Conservation (phyloP, 495 filamentous ascomycete species). For the Xylaria flabelliformis region DNA sequence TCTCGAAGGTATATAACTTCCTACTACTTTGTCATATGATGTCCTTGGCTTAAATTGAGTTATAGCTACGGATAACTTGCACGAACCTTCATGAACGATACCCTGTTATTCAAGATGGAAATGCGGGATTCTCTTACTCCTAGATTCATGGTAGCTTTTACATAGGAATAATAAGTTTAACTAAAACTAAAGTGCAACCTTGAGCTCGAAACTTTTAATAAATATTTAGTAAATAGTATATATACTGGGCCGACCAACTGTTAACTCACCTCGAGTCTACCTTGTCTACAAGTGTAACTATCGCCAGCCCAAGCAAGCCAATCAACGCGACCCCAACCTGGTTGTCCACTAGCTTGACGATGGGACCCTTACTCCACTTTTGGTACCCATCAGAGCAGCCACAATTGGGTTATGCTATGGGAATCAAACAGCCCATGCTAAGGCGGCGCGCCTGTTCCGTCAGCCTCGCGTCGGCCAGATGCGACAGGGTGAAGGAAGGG, state of each 20-base stretch:
- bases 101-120: not conserved
- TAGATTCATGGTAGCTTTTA: not conserved
- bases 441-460: slow-evolving; percentile 15
- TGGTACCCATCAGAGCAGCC: not conserved
- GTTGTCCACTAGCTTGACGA: not conserved
- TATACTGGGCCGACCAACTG: not conserved
- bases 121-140: not conserved
- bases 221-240: not conserved
- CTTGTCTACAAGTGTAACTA: not conserved
- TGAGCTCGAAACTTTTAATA: not conserved
- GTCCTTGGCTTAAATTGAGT: not conserved
- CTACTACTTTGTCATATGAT: not conserved
- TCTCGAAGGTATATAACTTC: slow-evolving; percentile 74
- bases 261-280: not conserved
- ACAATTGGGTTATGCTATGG: not conserved
- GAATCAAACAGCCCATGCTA: not conserved
- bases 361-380: not conserved
- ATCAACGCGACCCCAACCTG: not conserved
- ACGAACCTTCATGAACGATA: slow-evolving; percentile 69
- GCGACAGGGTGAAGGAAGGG: slow-evolving; percentile 15
- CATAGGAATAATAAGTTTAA: not conserved
- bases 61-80: slow-evolving; percentile 82
- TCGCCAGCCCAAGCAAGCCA: not conserved
- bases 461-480: slow-evolving; percentile 22
- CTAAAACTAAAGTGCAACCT: not conserved